These are phyloP conservation scores for Schizothecium vesticola DNA, from an alignment of 495 filamentous ascomycete species.

Conservation along the genomic window DNA sequence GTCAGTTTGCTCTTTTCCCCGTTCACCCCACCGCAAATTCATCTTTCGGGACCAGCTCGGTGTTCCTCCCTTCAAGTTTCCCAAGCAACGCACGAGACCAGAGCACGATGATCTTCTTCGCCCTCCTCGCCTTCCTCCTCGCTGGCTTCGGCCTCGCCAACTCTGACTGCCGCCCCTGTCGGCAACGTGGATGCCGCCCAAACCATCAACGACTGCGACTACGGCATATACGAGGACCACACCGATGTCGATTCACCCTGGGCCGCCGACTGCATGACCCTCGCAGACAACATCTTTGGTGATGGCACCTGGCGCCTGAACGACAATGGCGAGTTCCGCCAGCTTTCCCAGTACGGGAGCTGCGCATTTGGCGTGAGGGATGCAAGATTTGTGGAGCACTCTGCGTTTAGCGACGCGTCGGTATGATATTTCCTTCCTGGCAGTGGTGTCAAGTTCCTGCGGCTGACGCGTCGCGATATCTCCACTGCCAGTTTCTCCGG, in stretches of 20 bases:
- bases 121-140: neutral
- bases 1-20: too few relatives aligned
- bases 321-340: neutral
- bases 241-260: neutral
- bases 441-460: neutral
- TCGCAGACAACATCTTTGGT: conserved; percentile 1
- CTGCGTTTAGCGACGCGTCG: too few relatives aligned
- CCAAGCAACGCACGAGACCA: too few relatives aligned
- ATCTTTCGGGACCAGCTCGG: too few relatives aligned
- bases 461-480: too few relatives aligned
- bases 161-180: neutral
- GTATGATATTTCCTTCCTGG: neutral
- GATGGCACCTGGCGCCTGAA: neutral
- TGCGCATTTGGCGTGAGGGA: neutral
- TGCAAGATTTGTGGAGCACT: too few relatives aligned
- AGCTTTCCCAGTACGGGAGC: neutral
- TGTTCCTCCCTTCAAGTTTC: too few relatives aligned
- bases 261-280: neutral
- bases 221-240: neutral
- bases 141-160: neutral
- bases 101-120: neutral
- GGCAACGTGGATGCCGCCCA: neutral
- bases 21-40: too few relatives aligned
- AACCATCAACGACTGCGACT: conserved; percentile 5
- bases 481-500: too few relatives aligned